Conservation (phyloP, 768 basidiomycete species). For the Tylopilus rubrobrunneus region DNA sequence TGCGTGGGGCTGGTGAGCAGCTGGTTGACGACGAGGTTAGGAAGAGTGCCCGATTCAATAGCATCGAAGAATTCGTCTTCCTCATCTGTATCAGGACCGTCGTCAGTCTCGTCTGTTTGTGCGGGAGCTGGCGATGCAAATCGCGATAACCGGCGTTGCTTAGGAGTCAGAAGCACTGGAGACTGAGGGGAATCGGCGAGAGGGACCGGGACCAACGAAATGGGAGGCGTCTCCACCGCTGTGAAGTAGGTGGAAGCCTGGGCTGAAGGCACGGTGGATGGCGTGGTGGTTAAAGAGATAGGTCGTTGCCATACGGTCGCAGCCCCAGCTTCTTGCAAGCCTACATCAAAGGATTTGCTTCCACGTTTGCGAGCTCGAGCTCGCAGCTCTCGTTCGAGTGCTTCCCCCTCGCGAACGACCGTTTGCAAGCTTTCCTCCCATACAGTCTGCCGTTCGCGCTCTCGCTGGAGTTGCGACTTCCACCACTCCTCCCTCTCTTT, state of each 20-base stretch:
- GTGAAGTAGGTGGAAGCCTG: conserved; percentile 20
- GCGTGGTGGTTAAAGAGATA: conserved; percentile 10
- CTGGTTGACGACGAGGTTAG: conserved; percentile 69
- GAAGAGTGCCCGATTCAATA: conserved; percentile 77
- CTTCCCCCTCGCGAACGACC: conserved; percentile 83
- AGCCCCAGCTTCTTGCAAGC: conserved; percentile 19
- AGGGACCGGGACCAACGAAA: conserved; percentile 4
- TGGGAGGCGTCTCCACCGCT: conserved; percentile 17
- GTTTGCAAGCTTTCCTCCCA: conserved; percentile 91
- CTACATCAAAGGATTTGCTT: conserved; percentile 50
- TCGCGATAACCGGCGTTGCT: conserved; percentile 18
- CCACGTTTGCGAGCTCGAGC: conserved; percentile 54
- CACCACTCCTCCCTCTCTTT: conserved; percentile 82
- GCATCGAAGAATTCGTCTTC: conserved; percentile 99
- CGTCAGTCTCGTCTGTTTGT: conserved; percentile 32
- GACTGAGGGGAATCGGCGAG: conserved; percentile 3
- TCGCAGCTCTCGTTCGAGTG: conserved; percentile 75
- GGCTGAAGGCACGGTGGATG: conserved; percentile 17
- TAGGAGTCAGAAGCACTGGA: conserved; percentile 20
- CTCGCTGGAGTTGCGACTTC: conserved; percentile 57
- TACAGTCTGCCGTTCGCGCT: conserved; percentile 57
- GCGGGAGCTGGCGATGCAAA: conserved; percentile 12
- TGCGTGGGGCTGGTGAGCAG: conserved; percentile 49
- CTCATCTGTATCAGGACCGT: conserved; percentile 56
- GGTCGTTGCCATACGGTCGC: conserved; percentile 20